Base-by-base conservation (phyloP, 768 basidiomycete genomes). In the Mycena rosella region DNA sequence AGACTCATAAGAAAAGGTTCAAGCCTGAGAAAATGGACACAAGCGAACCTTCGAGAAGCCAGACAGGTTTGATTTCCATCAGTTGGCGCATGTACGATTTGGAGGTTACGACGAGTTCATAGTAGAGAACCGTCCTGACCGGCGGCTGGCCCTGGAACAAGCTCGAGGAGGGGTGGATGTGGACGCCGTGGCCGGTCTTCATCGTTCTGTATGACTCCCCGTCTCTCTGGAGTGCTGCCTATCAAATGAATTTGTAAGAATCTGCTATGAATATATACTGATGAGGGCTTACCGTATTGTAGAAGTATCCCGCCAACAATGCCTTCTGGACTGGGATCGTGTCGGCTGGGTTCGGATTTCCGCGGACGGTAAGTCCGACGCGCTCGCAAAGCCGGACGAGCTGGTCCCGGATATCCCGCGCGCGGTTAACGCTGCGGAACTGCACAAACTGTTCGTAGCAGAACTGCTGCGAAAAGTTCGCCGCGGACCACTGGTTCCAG, bases 401-500 rank as follows among this genome's bases (percentile, higher is more conserved):
- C 76, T 98, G 99, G 20, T 44, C 42, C 67, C 97, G 85, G 17
- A 99, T 94, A 84, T 99, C 97, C 79, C 98, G 96, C 7, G 96
- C 97, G 11, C 96, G 86, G 63, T 94, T 86, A 94, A 99, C 96
- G 72, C 95, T 97, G 76, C 96, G 86, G 11, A 95, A 96, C 78
- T 98, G 97, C 49, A 99, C 96, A 75, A 96, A 99, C 78, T 98
- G 98, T 81, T 98, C 96, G 72, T 95, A 96, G 77, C 97, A 99
- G 96, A 96, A 99, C 6, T 96, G 95, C 76, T 97, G 96, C 44
- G 95, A 96, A 76, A 97, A 98, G 78, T 93, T 96, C 62, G 91
- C 94, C 9, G 85, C 90, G 76, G 96, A 96, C 98, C 97, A 99
- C 18, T 95, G 97, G 73, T 98, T 99, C 80, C 98, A 99, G 4